Percentiles rank a stretch among this genome's conserved stretches.
phyloP scores from a whole-genome alignment of 2,329 filamentous ascomycete genomes.

The Trichophaea hybrida region DNA sequence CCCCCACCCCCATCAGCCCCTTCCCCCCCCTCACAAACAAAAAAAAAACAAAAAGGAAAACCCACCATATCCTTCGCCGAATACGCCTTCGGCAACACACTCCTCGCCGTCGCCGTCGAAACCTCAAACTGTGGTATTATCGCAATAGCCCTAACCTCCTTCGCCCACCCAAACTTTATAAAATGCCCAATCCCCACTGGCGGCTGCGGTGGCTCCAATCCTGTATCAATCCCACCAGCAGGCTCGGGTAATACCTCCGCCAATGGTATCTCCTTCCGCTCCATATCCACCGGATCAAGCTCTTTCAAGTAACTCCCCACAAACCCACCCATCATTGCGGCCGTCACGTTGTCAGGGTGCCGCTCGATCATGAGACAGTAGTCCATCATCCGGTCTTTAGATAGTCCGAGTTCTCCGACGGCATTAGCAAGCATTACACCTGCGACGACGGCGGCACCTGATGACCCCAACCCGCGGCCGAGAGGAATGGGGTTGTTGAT shows the following conservation, averaged over 20 bases:
- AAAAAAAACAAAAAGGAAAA: no score
- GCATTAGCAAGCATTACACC: conserved; percentile 88
- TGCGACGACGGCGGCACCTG: conserved; percentile 85
- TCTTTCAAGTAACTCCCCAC: conserved; percentile 95
- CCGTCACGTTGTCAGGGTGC: conserved; percentile 88
- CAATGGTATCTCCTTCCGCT: conserved; percentile 81
- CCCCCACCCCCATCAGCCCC: neutral
- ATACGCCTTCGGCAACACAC: conserved; percentile 69
- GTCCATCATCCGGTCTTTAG: conserved; percentile 73
- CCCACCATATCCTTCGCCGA: conserved; percentile 32
- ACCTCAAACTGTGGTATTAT: conserved; percentile 96
- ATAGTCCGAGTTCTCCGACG: conserved; percentile 63
- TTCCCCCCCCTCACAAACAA: neutral
- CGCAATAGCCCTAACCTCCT: conserved; percentile 89
- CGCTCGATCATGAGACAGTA: conserved; percentile 96
- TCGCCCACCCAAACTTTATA: conserved; percentile 86
- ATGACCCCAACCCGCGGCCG: conserved; percentile 84
- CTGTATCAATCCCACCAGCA: conserved; percentile 82
- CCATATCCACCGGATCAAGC: conserved; percentile 72
- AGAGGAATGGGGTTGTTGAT: conserved; percentile 92
- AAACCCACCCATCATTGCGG: conserved; percentile 88
- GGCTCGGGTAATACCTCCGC: conserved; percentile 84
- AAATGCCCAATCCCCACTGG: conserved; percentile 87
- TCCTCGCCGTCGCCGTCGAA: conserved; percentile 78
- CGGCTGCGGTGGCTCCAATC: conserved; percentile 71